phyloP scores from a whole-genome alignment of 2,329 filamentous ascomycete species.

The Phoma sp. region DNA sequence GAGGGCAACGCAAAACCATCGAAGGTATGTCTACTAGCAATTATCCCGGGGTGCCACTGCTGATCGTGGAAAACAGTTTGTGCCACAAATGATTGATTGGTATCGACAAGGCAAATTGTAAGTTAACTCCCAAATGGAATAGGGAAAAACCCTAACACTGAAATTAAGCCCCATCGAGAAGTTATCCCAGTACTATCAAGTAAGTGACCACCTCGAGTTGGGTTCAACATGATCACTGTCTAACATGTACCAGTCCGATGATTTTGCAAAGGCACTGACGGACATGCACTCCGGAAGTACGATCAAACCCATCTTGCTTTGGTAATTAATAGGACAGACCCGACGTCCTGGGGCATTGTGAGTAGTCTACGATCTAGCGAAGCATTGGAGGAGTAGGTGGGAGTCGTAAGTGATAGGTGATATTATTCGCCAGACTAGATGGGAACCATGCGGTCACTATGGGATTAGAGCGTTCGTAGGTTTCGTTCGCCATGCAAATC shows the following conservation, averaged over 20 bases:
- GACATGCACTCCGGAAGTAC: constrained; percentile 53
- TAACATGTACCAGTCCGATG: constrained; percentile 41
- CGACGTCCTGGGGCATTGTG: no score
- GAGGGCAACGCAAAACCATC: constrained; percentile 55
- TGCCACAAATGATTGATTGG: constrained; percentile 60
- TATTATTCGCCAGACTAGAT: no score
- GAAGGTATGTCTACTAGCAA: constrained; percentile 20
- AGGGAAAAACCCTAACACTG: no score
- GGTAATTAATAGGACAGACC: constrained; percentile 28
- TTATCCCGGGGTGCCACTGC: not conserved
- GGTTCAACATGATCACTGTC: no score
- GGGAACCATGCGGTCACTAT: no score
- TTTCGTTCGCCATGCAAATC: no score
- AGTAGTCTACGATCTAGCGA: not conserved
- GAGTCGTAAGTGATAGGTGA: not conserved
- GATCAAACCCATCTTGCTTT: constrained; percentile 54
- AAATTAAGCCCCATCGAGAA: constrained; percentile 9
- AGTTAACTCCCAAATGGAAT: not conserved
- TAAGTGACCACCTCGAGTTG: not conserved
- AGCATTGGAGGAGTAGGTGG: not conserved
- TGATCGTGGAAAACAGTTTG: constrained; percentile 37
- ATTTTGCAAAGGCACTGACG: constrained; percentile 51
- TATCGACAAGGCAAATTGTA: constrained; percentile 55
- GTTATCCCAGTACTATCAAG: constrained; percentile 7
- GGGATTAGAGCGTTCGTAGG: no score